Base-by-base conservation (phyloP, 345 rosid genomes). In the Rhodomyrtus tomentosa region DNA sequence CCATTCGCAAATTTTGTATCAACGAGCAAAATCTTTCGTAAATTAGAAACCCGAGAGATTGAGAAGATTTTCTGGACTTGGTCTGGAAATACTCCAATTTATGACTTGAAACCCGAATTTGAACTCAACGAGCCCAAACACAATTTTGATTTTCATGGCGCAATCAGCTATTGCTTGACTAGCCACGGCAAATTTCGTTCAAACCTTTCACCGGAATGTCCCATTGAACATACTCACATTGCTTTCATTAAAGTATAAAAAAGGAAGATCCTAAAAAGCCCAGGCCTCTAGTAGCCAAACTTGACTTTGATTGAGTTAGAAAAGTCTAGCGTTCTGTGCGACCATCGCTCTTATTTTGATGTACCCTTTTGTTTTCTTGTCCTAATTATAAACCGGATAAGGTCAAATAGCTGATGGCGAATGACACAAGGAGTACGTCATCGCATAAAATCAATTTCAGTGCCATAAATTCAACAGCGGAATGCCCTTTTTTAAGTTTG, bases 301-400 rank as follows among this genome's bases (percentile, higher is more conserved):
- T 15, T 5, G 13, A 27, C 36, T 58, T 50, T 50, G 15, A 50
- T 50, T 14, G 38, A 27, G 38, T 27, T 3, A 27, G 72, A 58
- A 58, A 58, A 16, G 0, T 27, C 13, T 29, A 29, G 5, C 11
- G 0, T 29, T 59, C 29, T 29, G 10, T 29, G 22, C 15, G 40
- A 29, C 14, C 5, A 15, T 27, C 0, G 3, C 40, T 59, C 73
- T 14, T 59, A 6, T 15, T 59, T 59, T 2, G 10, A 59, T 59
- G 3, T 29, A 6, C 0, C 0, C 21, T 59, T 59, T 4, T 1
- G 1, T 8, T 8, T 29, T 15, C 18, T 40, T 7, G 1, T 29
- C 2, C 40, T 15, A 59, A 0, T 27, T 15, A 0, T 15, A 15
- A 59, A 29, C 73, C 0, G 21, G 73, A 15, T 29, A 29, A 29